Percentiles rank a stretch among this genome's conserved stretches.
These are phyloP conservation scores for Fusarium ambrosium DNA, from an alignment of 2,329 filamentous ascomycete species.

Conservation along the genomic window DNA sequence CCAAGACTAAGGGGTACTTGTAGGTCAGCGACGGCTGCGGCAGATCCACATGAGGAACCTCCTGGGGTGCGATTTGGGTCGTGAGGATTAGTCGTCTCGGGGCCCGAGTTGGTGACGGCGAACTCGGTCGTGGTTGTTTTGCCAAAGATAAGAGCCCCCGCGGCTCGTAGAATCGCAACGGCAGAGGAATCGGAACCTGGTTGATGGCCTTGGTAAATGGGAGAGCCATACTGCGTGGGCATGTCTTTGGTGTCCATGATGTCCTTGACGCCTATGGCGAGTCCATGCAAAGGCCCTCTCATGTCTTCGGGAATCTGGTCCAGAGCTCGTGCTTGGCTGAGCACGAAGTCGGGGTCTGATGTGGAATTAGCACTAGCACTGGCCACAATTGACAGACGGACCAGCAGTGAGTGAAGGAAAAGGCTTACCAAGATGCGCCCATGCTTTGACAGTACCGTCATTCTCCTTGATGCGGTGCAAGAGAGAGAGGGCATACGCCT, in stretches of 20 bases:
- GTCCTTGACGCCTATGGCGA: slow-evolving; percentile 29
- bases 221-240: slow-evolving; percentile 68
- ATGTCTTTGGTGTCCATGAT: slow-evolving; percentile 46
- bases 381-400: background rate
- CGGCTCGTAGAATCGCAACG: slow-evolving; percentile 65
- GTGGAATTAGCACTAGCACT: background rate
- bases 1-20: background rate
- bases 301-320: background rate
- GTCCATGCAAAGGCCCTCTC: slow-evolving; percentile 19
- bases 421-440: slow-evolving; percentile 6
- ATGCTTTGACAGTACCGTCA: slow-evolving; percentile 7
- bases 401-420: background rate
- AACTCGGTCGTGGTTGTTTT: background rate
- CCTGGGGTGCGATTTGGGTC: background rate
- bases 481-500: slow-evolving; percentile 12
- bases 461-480: slow-evolving; percentile 21
- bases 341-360: background rate
- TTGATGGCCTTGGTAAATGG: slow-evolving; percentile 62
- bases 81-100: background rate
- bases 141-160: slow-evolving; percentile 30
- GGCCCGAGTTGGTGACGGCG: background rate
- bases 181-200: slow-evolving; percentile 64
- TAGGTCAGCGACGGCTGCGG: background rate
- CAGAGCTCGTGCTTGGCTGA: slow-evolving; percentile 8
- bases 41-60: background rate